These are phyloP conservation scores for Glomus cerebriforme DNA, from an alignment of 192 early-diverging fungal genomes.

Conservation along the genomic window DNA sequence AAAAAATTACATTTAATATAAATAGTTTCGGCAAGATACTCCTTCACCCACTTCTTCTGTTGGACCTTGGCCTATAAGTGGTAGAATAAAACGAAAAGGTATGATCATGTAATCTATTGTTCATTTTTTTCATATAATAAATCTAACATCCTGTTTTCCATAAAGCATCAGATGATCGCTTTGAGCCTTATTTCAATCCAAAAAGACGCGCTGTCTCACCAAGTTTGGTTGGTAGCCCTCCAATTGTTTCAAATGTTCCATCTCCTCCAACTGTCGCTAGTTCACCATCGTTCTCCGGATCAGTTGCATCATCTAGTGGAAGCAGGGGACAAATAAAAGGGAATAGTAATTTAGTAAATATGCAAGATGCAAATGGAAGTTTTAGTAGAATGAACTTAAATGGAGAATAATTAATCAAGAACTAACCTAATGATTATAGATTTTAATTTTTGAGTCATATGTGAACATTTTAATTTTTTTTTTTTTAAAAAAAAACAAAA, in stretches of 20 bases:
- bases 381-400: slow-evolving; percentile 28
- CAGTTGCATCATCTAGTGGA: background rate
- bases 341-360: slow-evolving; percentile 20
- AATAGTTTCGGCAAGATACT: slow-evolving; percentile 32
- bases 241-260: slow-evolving; percentile 11
- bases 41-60: slow-evolving; percentile 26
- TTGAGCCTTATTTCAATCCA: slow-evolving; percentile 33
- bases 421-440: too few relatives aligned
- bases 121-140: background rate
- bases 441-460: too few relatives aligned
- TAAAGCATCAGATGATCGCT: slow-evolving; percentile 32
- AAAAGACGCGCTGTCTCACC: slow-evolving; percentile 31
- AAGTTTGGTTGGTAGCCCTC: slow-evolving; percentile 24
- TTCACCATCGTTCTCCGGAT: background rate
- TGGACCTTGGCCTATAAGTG: slow-evolving; percentile 22
- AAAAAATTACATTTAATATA: background rate
- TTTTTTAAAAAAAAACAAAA: too few relatives aligned
- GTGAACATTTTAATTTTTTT: too few relatives aligned
- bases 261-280: background rate
- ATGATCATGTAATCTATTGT: background rate
- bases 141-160: background rate
- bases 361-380: slow-evolving; percentile 32
- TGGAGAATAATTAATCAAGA: slow-evolving; percentile 10
- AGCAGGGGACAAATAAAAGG: background rate
- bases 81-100: slow-evolving; percentile 35